Evolutionary conservation across 2,329 filamentous ascomycete genomes (phyloP).

Genomic region (Huntiella omanensis): DNA sequence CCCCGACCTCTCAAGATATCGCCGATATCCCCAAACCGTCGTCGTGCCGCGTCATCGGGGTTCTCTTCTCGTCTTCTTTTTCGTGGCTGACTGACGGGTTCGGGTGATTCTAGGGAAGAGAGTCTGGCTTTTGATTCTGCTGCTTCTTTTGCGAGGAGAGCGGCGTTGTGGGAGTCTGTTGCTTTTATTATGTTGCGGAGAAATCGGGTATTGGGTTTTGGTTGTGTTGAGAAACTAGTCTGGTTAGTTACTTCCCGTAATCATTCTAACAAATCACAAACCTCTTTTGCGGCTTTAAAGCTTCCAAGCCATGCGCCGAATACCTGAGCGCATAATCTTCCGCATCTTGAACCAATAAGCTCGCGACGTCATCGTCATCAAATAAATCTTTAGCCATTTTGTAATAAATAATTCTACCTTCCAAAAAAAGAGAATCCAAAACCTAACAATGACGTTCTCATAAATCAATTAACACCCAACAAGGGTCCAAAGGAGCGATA

Average conservation of each 20-base stretch:
- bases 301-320: slow-evolving; percentile 54
- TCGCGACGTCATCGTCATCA: slow-evolving; percentile 63
- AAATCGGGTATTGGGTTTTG: slow-evolving; percentile 84
- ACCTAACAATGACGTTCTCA: too few relatives aligned
- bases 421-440: too few relatives aligned
- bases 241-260: slow-evolving; percentile 12
- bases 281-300: slow-evolving; percentile 33
- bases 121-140: slow-evolving; percentile 59
- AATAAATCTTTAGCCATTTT: slow-evolving; percentile 22
- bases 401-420: too few relatives aligned
- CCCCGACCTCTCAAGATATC: slow-evolving; percentile 28
- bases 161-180: slow-evolving; percentile 75
- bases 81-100: slow-evolving; percentile 25
- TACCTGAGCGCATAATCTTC: slow-evolving; percentile 54
- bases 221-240: slow-evolving; percentile 17
- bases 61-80: too few relatives aligned
- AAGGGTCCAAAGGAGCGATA: too few relatives aligned
- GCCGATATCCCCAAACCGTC: slow-evolving; percentile 42
- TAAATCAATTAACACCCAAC: too few relatives aligned
- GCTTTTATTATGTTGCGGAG: slow-evolving; percentile 74
- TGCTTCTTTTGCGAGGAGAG: slow-evolving; percentile 65
- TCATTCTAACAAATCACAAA: slow-evolving; percentile 17
- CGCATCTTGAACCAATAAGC: slow-evolving; percentile 64
- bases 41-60: slow-evolving; percentile 19
- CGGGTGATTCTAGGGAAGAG: slow-evolving; percentile 34